Base-by-base conservation (phyloP, 768 basidiomycete genomes). In the Leccinum ochraceum region DNA sequence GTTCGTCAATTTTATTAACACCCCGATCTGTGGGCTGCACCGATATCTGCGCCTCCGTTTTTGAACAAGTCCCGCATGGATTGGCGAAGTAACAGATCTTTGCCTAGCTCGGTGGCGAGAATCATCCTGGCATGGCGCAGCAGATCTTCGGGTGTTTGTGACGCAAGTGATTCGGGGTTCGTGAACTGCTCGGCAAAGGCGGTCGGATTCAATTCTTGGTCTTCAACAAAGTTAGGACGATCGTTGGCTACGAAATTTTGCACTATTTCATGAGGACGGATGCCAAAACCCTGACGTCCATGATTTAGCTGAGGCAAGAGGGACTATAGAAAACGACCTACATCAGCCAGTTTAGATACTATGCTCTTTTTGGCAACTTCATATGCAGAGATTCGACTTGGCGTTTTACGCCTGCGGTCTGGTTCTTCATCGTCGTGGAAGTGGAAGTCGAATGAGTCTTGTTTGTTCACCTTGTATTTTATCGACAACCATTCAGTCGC, bases 11-110 rank as follows among this genome's bases (percentile, higher is more conserved):
- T 71, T 92, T 92, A 16, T 77, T 75, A 49, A 86, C 76, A 22
- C 97, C 97, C 53, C 89, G 84, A 55, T 96, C 95, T 1, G 96
- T 98, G 0, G 96, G 95, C 53, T 81, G 79, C 16, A 95, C 87
- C 22, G 89, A 87, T 34, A 98, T 78, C 20, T 85, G 79, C 2
- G 89, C 96, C 62, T 88, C 85, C 13, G 81, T 79, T 69, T 83
- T 83, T 87, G 80, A 94, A 95, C 39, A 84, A 70, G 58, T 86
- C 81, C 55, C 97, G 86, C 54, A 94, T 86, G 59, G 86, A 81
- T 63, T 87, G 86, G 46, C 94, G 82, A 32, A 99, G 82, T 11
- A 94, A 77, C 13, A 96, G 96, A 72, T 99, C 96, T 70, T 92
- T 95, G 36, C 92, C 92, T 17, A 98, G 82, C 72, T 98, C 97